Evolutionary conservation across 257 asterid species (phyloP).

Genomic region (Jacaranda copaia): DNA sequence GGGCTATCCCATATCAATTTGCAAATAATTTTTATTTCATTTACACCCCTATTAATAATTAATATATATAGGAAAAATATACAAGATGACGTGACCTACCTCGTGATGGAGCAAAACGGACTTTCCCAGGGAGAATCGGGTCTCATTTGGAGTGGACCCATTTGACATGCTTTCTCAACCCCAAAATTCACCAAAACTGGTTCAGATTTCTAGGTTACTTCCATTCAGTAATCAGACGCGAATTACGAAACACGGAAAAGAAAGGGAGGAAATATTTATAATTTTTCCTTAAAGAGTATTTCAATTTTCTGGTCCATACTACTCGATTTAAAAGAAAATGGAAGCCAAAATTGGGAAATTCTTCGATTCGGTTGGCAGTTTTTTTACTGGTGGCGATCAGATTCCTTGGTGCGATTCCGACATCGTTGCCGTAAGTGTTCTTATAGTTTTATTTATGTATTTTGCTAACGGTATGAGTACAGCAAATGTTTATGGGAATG

Average conservation of each 20-base stretch:
- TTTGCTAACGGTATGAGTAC: neutral
- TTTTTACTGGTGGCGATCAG: slow-evolving; percentile 80
- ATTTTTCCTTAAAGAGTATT: neutral
- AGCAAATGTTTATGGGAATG: neutral
- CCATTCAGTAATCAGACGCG: neutral
- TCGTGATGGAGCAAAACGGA: neutral
- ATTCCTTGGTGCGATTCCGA: slow-evolving; percentile 87
- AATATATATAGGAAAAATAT: too few relatives aligned
- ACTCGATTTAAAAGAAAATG: slow-evolving; percentile 42
- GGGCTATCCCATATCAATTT: too few relatives aligned
- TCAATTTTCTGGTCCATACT: neutral
- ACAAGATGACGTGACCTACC: too few relatives aligned
- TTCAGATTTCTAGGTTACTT: slow-evolving; percentile 18
- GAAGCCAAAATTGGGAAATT: slow-evolving; percentile 67
- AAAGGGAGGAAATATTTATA: neutral
- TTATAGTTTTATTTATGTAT: neutral
- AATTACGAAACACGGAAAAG: neutral
- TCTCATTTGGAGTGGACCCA: neutral
- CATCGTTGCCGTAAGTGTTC: slow-evolving; percentile 61
- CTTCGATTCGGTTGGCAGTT: slow-evolving; percentile 67
- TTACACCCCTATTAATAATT: too few relatives aligned
- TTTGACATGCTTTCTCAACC: neutral
- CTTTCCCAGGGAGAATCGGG: neutral
- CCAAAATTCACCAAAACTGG: slow-evolving; percentile 11
- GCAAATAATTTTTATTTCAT: too few relatives aligned